phyloP scores from a whole-genome alignment of 495 filamentous ascomycete species.

The Penicillium egyptiacum region DNA sequence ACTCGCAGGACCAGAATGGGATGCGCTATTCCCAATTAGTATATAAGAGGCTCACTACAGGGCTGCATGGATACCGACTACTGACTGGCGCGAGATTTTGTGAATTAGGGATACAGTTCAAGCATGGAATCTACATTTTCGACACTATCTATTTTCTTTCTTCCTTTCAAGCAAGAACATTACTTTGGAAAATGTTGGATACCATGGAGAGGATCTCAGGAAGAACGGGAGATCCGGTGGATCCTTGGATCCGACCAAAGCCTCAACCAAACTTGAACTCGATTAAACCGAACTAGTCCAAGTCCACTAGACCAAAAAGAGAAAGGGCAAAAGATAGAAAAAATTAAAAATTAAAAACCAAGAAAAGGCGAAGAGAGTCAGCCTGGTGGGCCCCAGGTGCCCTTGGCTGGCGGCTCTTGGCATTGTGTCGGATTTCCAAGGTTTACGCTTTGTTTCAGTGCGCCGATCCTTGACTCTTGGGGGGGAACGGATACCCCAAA shows the following conservation, averaged over 20 bases:
- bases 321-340: background rate
- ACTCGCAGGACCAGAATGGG: conserved; percentile 17
- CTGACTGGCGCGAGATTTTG: background rate
- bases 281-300: background rate
- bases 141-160: too few relatives aligned
- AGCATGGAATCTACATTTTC: too few relatives aligned
- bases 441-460: conserved; percentile 3
- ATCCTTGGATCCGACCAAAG: conserved; percentile 7
- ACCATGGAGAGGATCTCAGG: background rate
- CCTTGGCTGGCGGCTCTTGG: conserved; percentile 1
- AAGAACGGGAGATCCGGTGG: background rate
- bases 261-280: background rate
- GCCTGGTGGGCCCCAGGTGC: conserved; percentile 2
- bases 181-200: background rate
- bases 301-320: background rate
- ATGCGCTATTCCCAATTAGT: conserved; percentile 7
- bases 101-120: background rate
- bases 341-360: background rate
- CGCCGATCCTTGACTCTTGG: conserved; percentile 8
- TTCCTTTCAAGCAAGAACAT: too few relatives aligned
- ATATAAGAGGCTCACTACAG: background rate
- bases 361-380: background rate
- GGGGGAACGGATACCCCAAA: background rate
- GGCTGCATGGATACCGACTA: conserved; percentile 10
- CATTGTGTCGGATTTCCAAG: conserved; percentile 1